Conservation (phyloP, 1,139 yeast species). For the Hyphopichia wangnamkhiaoensis region DNA sequence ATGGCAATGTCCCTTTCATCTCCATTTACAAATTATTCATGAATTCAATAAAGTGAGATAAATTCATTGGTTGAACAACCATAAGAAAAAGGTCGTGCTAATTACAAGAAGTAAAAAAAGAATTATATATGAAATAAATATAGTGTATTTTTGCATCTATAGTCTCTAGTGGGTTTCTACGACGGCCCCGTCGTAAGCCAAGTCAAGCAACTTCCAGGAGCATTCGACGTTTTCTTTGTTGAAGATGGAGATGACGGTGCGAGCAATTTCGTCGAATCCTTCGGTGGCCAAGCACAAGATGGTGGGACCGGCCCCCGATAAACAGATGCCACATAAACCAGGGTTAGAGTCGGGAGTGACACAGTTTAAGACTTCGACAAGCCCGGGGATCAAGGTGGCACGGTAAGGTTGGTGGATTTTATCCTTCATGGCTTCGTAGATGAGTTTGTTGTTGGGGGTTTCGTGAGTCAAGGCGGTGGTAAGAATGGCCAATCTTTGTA, state of each 20-base stretch:
- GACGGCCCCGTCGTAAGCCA: conserved; percentile 88
- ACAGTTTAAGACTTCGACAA: conserved; percentile 74
- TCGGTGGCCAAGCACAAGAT: conserved; percentile 90
- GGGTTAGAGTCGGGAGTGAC: conserved; percentile 81
- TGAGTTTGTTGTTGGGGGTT: conserved; percentile 78
- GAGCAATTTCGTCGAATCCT: conserved; percentile 82
- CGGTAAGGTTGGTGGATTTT: conserved; percentile 95
- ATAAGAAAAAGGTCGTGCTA: no score
- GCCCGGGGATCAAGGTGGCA: conserved; percentile 86
- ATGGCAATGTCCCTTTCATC: no score
- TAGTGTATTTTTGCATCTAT: no score
- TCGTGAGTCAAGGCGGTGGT: conserved; percentile 78
- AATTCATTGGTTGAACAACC: no score
- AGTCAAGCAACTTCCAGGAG: conserved; percentile 78
- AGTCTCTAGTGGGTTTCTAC: conserved; percentile 21
- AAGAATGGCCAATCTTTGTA: conserved; percentile 51
- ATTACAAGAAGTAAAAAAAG: no score
- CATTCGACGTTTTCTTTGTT: conserved; percentile 67
- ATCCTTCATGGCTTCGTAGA: conserved; percentile 96
- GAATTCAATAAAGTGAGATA: no score
- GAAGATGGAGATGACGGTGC: conserved; percentile 70
- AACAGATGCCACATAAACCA: conserved; percentile 89
- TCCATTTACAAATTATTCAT: no score
- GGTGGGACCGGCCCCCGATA: conserved; percentile 98
- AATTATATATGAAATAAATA: no score